These are phyloP conservation scores for Forsythia suspensa DNA, from an alignment of 257 asterid species.

Conservation along the genomic window DNA sequence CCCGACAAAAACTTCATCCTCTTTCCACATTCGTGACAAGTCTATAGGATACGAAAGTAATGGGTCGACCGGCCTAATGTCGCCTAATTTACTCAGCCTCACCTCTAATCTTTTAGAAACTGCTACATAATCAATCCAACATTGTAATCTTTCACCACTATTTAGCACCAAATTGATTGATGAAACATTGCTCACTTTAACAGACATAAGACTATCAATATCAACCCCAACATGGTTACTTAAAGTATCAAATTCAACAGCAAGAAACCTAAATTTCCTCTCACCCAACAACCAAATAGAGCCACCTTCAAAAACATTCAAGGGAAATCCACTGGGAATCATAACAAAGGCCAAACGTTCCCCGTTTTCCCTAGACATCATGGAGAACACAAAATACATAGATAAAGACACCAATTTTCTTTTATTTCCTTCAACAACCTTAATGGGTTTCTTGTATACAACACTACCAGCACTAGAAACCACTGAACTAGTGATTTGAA, in stretches of 20 bases:
- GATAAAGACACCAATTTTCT: slow-evolving; percentile 61
- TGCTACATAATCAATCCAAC: slow-evolving; percentile 93
- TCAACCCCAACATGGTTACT: slow-evolving; percentile 68
- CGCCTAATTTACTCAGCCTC: slow-evolving; percentile 53
- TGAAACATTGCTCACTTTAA: slow-evolving; percentile 61
- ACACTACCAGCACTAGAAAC: slow-evolving; percentile 47
- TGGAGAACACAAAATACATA: slow-evolving; percentile 58
- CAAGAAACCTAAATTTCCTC: slow-evolving; percentile 55
- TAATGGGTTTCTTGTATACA: slow-evolving; percentile 53
- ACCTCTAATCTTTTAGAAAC: slow-evolving; percentile 65
- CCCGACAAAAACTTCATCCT: slow-evolving; percentile 52
- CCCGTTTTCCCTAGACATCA: slow-evolving; percentile 57
- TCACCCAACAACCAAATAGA: slow-evolving; percentile 52
- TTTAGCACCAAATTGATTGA: slow-evolving; percentile 46
- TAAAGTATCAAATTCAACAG: slow-evolving; percentile 65
- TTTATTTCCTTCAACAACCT: slow-evolving; percentile 43
- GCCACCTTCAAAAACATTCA: slow-evolving; percentile 54
- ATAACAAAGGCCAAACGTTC: slow-evolving; percentile 75
- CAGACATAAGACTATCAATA: slow-evolving; percentile 52
- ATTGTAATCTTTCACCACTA: slow-evolving; percentile 65
- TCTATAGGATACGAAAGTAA: slow-evolving; percentile 56
- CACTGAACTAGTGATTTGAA: slow-evolving; percentile 63
- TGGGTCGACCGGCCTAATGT: slow-evolving; percentile 51
- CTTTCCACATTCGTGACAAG: slow-evolving; percentile 57
- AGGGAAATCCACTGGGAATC: slow-evolving; percentile 56